phyloP scores from a whole-genome alignment of 176 grass and related monocot genomes.

The Carex pumila region DNA sequence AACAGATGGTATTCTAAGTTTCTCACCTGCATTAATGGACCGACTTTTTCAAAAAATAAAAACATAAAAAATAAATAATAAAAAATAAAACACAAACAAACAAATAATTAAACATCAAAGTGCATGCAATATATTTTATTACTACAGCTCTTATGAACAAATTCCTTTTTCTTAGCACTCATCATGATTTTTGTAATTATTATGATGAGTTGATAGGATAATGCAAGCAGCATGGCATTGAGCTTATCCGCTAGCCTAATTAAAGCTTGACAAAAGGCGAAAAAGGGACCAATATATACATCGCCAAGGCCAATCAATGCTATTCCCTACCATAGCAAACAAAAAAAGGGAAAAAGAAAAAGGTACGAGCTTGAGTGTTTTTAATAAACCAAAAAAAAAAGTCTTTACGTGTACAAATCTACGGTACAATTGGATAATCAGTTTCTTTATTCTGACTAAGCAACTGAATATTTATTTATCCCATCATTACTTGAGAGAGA shows the following conservation, averaged over 20 bases:
- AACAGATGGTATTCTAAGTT: background rate
- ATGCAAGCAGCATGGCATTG: background rate
- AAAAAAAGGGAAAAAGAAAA: conserved; percentile 1
- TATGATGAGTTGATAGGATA: background rate
- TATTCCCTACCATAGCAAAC: conserved; percentile 8
- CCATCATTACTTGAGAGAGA: conserved; percentile 4
- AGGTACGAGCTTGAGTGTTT: background rate
- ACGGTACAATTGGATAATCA: background rate
- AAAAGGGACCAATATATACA: background rate
- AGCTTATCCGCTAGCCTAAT: conserved; percentile 16
- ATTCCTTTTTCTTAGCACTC: background rate
- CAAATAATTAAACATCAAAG: background rate
- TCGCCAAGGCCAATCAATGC: conserved; percentile 6
- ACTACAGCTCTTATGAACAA: background rate
- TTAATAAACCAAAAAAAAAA: background rate
- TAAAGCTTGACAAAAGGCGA: conserved; percentile 18
- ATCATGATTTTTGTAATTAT: background rate
- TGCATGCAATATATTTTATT: background rate
- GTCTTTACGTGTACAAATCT: conserved; percentile 3
- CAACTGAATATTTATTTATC: background rate
- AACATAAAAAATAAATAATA: too few species aligned
- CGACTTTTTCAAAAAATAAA: background rate
- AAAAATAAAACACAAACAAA: too few species aligned
- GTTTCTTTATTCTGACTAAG: conserved; percentile 15
- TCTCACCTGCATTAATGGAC: background rate